Evolutionary conservation across 2,329 filamentous ascomycete genomes (phyloP).

Genomic region (Ophiobolus disseminans): DNA sequence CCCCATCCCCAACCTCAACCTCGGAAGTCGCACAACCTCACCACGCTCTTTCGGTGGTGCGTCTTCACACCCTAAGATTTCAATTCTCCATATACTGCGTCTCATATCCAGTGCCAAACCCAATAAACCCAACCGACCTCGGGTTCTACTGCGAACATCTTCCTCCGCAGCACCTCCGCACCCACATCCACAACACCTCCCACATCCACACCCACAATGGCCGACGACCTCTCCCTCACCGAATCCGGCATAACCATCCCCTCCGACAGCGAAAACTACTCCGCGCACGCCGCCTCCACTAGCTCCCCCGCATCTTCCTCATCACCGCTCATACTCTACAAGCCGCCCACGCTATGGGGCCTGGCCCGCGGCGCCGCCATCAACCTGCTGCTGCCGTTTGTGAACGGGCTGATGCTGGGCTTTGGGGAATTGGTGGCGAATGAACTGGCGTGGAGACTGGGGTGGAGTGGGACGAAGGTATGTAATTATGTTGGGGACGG

Average conservation of each 20-base stretch:
- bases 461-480: slow-evolving; percentile 95
- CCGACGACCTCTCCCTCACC: slow-evolving; percentile 59
- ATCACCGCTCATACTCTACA: slow-evolving; percentile 81
- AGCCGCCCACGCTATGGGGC: slow-evolving; percentile 85
- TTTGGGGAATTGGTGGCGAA: slow-evolving; percentile 97
- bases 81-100: too few relatives aligned
- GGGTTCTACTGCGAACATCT: neutral
- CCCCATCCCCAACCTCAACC: slow-evolving; percentile 13
- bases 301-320: slow-evolving; percentile 69
- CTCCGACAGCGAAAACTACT: slow-evolving; percentile 85
- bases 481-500: slow-evolving; percentile 29
- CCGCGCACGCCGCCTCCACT: slow-evolving; percentile 65
- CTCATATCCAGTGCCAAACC: too few relatives aligned
- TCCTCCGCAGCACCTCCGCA: slow-evolving; percentile 16
- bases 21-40: slow-evolving; percentile 11
- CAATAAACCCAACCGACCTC: neutral
- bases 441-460: slow-evolving; percentile 89
- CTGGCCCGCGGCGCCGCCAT: slow-evolving; percentile 88
- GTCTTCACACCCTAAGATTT: too few relatives aligned
- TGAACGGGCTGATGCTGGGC: slow-evolving; percentile 98
- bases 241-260: slow-evolving; percentile 78
- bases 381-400: slow-evolving; percentile 92
- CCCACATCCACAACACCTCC: neutral
- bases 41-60: neutral
- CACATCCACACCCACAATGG: slow-evolving; percentile 17